phyloP scores from a whole-genome alignment of 306 rosid genomes.

The Cyclanthera cordifolia region DNA sequence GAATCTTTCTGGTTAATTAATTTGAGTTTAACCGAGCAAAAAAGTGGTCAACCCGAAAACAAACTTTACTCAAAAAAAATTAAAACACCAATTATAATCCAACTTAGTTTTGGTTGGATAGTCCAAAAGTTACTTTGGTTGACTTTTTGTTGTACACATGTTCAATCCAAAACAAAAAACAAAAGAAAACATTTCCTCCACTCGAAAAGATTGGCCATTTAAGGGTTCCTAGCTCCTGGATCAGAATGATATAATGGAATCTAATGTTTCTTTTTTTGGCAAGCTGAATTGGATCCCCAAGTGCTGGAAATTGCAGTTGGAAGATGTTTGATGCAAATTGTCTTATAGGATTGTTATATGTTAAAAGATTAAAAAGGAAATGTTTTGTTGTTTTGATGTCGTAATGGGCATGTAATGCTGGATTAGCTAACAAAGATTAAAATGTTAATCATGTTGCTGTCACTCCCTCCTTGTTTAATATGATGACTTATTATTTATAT shows the following conservation, averaged over 20 bases:
- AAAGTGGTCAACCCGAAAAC: no score
- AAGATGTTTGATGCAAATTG: constrained; percentile 43
- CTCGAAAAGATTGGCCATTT: not conserved
- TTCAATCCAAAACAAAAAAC: no score
- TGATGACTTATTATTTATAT: not conserved
- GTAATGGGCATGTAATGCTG: not conserved
- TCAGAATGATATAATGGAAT: not conserved
- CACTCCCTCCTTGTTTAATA: not conserved
- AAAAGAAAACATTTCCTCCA: no score
- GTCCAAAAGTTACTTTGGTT: no score
- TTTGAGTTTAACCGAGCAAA: no score
- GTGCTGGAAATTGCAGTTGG: constrained; percentile 67
- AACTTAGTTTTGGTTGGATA: no score
- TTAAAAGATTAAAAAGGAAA: not conserved
- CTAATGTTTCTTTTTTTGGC: constrained; percentile 21
- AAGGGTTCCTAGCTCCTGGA: not conserved
- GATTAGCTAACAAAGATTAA: not conserved
- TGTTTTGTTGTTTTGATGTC: not conserved
- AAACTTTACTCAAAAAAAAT: no score
- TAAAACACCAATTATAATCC: no score
- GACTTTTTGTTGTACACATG: no score
- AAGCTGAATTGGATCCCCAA: constrained; percentile 83
- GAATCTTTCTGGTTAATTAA: no score
- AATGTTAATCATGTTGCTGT: not conserved
- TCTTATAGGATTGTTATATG: not conserved